phyloP scores from a whole-genome alignment of 805 yeast genomes.

The Ogataea methylovora region DNA sequence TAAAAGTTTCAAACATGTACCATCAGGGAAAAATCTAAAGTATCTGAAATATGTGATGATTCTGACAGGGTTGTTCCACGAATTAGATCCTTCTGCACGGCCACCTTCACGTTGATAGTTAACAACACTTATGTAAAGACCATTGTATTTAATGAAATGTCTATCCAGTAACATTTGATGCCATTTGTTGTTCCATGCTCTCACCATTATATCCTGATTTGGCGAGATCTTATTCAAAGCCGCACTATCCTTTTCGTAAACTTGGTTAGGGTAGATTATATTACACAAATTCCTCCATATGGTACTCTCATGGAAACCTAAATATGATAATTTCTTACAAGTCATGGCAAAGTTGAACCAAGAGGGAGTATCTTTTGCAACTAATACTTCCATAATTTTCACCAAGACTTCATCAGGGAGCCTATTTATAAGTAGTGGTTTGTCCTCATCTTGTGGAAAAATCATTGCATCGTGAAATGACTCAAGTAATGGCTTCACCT shows the following conservation, averaged over 20 bases:
- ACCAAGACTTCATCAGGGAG: conserved; percentile 55
- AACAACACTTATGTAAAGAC: conserved; percentile 79
- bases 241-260: conserved; percentile 37
- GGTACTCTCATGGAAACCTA: conserved; percentile 46
- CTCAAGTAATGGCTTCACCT: conserved; percentile 32
- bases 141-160: conserved; percentile 75
- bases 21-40: conserved; percentile 72
- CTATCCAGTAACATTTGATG: conserved; percentile 49
- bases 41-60: conserved; percentile 87
- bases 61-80: conserved; percentile 71
- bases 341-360: conserved; percentile 58
- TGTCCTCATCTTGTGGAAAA: conserved; percentile 19
- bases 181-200: conserved; percentile 37
- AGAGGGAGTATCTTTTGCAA: conserved; percentile 45
- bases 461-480: conserved; percentile 26
- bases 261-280: conserved; percentile 46
- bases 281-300: conserved; percentile 46
- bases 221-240: conserved; percentile 27
- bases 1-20: conserved; percentile 61
- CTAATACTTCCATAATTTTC: conserved; percentile 39
- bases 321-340: conserved; percentile 47
- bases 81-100: conserved; percentile 51
- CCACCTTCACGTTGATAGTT: conserved; percentile 83
- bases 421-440: conserved; percentile 34
- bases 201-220: conserved; percentile 29